Evolutionary conservation across 768 basidiomycete genomes (phyloP).

Genomic region (Naematelia encephala): DNA sequence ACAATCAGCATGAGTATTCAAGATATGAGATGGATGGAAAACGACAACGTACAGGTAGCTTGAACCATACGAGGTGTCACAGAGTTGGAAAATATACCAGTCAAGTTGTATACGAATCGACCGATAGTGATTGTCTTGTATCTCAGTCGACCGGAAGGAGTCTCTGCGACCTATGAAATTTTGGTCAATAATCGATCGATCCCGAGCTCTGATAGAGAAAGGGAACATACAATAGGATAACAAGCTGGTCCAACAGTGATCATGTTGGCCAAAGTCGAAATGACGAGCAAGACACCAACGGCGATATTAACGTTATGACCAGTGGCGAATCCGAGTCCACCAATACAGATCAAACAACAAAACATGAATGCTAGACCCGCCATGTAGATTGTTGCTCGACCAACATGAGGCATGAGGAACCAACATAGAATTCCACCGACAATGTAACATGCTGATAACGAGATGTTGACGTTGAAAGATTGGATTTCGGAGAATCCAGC

Average conservation of each 20-base stretch:
- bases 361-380: conserved; percentile 27
- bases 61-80: conserved; percentile 29
- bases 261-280: conserved; percentile 33
- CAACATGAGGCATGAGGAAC: conserved; percentile 27
- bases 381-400: conserved; percentile 34
- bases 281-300: conserved; percentile 32
- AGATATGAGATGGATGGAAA: conserved; percentile 6
- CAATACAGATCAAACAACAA: conserved; percentile 21
- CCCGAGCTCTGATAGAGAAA: neutral
- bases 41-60: conserved; percentile 6
- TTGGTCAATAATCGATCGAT: neutral
- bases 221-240: conserved; percentile 19
- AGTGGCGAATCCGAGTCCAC: conserved; percentile 13
- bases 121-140: conserved; percentile 47
- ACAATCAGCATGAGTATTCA: neutral
- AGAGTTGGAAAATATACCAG: conserved; percentile 28
- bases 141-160: conserved; percentile 24
- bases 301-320: conserved; percentile 13
- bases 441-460: conserved; percentile 25
- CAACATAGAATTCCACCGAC: conserved; percentile 28
- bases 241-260: conserved; percentile 28
- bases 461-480: conserved; percentile 31
- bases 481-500: conserved; percentile 25
- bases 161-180: conserved; percentile 23
- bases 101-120: conserved; percentile 30